Base-by-base conservation (phyloP, 768 basidiomycete species). In the Pleurotus giganteus region DNA sequence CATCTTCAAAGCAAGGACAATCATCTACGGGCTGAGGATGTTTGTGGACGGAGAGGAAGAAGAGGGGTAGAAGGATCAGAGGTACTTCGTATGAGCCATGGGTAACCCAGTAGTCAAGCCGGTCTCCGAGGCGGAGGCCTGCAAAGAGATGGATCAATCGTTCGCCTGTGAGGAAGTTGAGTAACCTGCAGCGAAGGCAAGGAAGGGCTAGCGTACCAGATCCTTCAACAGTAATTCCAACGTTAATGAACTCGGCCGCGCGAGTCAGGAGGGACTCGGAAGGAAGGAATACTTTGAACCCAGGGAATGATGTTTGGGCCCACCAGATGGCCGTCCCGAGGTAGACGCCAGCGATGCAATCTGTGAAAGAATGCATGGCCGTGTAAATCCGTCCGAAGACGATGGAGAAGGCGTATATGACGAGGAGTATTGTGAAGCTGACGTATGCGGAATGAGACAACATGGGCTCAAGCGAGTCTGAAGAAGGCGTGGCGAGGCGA, bases 1-100 rank as follows among this genome's bases (percentile, higher is more conserved):
- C 92, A 64, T 98, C 96, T 65, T 97, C 96, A 69, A 97, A 99
- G 70, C 96, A 98, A 2, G 96, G 96, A 61, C 96, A 98, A 63
- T 96, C 93, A 55, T 98, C 95, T 7, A 96, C 90, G 0, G 96
- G 96, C 60, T 95, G 89, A 0, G 95, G 94, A 64, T 95, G 93
- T 57, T 90, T 84, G 64, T 94, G 88, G n/a, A 95, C 86, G 17
- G 89, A 71, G 4, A 90, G 72, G 12, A 93, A 71, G 54, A 81
- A 84, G n/a, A 89, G 57, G 0, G 85, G 78, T 24, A 88, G 75
- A 39, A 85, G 68, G 8, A 79, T 77, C 32, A 81, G 63, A 5
- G 88, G 88, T n/a, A 88, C 84, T 75, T 73, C 71, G 71, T 74
- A 76, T 15, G 74, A 74, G n/a, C 71, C 69, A 1, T 54, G 59